Evolutionary conservation across 148 eudicot genomes (phyloP).

Genomic region (Chenopodium suecicum): DNA sequence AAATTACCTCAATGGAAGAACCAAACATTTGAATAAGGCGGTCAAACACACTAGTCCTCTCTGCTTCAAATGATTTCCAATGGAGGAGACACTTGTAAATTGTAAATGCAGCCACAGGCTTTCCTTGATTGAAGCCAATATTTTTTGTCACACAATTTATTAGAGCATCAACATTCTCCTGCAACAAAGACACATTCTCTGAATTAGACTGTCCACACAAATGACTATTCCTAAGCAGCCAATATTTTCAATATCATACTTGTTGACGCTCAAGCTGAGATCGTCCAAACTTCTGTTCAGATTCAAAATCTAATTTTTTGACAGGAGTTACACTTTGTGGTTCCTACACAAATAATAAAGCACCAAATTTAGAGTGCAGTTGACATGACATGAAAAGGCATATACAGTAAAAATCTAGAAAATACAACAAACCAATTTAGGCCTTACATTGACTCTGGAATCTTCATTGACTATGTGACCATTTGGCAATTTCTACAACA

Average conservation of each 20-base stretch:
- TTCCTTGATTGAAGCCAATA: constrained; percentile 88
- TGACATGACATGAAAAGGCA: constrained; percentile 12
- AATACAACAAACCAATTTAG: background rate
- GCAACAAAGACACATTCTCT: constrained; percentile 28
- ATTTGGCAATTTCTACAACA: constrained; percentile 63
- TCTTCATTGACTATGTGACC: constrained; percentile 59
- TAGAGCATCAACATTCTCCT: constrained; percentile 90
- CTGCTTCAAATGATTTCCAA: constrained; percentile 99
- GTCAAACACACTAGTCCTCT: constrained; percentile 94
- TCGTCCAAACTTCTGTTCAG: constrained; percentile 54
- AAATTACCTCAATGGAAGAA: constrained; percentile 88
- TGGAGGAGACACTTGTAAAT: constrained; percentile 92
- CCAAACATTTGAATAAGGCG: constrained; percentile 96
- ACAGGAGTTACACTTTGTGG: constrained; percentile 46
- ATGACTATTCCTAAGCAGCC: background rate
- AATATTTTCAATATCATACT: constrained; percentile 39
- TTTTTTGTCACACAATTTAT: constrained; percentile 74
- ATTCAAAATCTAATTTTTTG: constrained; percentile 66
- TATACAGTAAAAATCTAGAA: background rate
- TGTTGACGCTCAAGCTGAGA: constrained; percentile 63
- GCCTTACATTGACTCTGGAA: constrained; percentile 42
- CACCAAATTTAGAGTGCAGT: constrained; percentile 1
- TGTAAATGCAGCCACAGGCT: constrained; percentile 93
- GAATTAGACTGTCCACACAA: constrained; percentile 4
- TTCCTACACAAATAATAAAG: constrained; percentile 46